Conservation (phyloP, 768 basidiomycete species). For the Kwoniella sp. region DNA sequence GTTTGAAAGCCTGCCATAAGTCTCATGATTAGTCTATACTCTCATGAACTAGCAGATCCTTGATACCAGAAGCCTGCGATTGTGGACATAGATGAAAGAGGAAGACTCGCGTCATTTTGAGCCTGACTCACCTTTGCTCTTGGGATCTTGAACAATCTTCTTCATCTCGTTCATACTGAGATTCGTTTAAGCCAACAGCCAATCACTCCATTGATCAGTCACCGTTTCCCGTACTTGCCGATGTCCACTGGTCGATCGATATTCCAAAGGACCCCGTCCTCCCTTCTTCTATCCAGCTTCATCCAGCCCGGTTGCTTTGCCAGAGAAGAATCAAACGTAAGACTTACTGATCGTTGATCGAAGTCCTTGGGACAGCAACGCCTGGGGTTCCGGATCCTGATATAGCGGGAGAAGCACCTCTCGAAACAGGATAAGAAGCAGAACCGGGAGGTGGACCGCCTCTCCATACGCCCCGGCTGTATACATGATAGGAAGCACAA, state of each 20-base stretch:
- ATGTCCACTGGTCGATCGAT: not conserved
- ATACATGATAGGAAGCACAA: not conserved
- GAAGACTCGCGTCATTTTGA: too few species aligned
- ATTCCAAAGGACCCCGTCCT: not conserved
- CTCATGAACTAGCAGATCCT: too few species aligned
- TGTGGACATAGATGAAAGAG: too few species aligned
- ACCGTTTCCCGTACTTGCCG: not conserved
- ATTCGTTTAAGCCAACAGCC: not conserved
- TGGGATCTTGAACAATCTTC: constrained; percentile 34
- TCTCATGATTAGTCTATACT: not conserved
- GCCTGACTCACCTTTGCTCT: constrained; percentile 31
- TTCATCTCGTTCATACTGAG: constrained; percentile 44
- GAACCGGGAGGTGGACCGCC: constrained; percentile 42
- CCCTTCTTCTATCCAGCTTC: not conserved
- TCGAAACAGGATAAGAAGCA: constrained; percentile 13
- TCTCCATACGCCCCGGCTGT: constrained; percentile 45
- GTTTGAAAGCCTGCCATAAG: constrained; percentile 38
- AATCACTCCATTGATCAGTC: constrained; percentile 10
- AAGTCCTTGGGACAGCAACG: constrained; percentile 25
- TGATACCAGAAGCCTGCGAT: too few species aligned
- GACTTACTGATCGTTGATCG: constrained; percentile 48
- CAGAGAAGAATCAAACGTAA: not conserved
- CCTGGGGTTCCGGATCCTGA: constrained; percentile 10
- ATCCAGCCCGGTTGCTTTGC: not conserved
- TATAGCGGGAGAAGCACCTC: constrained; percentile 26